phyloP scores from a whole-genome alignment of 2,329 filamentous ascomycete genomes.

The Emydomyces testavorans region DNA sequence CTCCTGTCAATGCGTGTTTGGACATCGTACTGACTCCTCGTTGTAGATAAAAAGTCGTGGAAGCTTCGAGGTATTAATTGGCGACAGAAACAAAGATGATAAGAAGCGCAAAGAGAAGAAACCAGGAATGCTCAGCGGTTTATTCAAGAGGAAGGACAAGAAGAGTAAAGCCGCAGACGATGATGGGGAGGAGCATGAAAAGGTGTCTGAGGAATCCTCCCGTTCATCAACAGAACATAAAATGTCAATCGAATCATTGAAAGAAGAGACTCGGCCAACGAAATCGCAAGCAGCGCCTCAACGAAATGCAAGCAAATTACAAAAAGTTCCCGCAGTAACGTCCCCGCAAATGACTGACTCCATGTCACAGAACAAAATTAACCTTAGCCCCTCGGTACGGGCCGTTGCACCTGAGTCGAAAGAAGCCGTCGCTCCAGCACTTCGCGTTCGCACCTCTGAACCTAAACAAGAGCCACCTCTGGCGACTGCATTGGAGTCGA shows the following conservation, averaged over 20 bases:
- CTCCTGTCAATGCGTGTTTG: background rate
- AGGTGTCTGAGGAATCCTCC: constrained; percentile 49
- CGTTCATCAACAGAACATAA: constrained; percentile 37
- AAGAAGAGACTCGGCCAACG: constrained; percentile 27
- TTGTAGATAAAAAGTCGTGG: constrained; percentile 42
- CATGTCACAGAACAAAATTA: background rate
- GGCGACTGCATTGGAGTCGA: background rate
- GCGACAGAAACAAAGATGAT: constrained; percentile 59
- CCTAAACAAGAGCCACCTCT: background rate
- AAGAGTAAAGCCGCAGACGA: constrained; percentile 41
- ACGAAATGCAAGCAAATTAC: constrained; percentile 54
- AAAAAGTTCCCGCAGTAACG: constrained; percentile 52
- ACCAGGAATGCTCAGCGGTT: constrained; percentile 57
- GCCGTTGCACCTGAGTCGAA: constrained; percentile 4
- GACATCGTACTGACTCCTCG: constrained; percentile 3
- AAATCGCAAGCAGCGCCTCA: constrained; percentile 35
- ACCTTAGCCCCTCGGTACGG: constrained; percentile 1
- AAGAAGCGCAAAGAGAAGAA: constrained; percentile 65
- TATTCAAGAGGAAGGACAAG: constrained; percentile 57
- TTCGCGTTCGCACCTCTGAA: background rate
- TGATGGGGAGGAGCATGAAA: constrained; percentile 43
- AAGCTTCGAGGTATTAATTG: constrained; percentile 61
- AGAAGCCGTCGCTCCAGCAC: background rate
- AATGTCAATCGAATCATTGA: constrained; percentile 34
- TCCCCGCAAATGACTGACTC: constrained; percentile 20